These are phyloP conservation scores for Metschnikowia continentalis DNA, from an alignment of 805 yeast genomes.

Conservation along the genomic window DNA sequence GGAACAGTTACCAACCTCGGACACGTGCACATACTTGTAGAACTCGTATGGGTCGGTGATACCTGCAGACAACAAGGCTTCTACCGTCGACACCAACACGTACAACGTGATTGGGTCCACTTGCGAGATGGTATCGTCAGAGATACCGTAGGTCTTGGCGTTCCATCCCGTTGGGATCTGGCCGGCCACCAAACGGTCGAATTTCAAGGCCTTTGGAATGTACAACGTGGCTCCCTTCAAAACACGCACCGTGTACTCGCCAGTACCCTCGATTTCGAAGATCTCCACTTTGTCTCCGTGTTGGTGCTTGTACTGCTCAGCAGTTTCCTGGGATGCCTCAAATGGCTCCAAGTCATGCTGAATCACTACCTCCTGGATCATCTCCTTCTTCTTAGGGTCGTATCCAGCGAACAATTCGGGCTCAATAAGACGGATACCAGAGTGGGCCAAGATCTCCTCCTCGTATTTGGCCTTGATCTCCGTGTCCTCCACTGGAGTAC, in stretches of 20 bases:
- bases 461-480: slow-evolving; percentile 93
- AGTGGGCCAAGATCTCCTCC: slow-evolving; percentile 78
- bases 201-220: slow-evolving; percentile 83
- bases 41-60: slow-evolving; percentile 97
- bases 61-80: slow-evolving; percentile 92
- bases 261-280: slow-evolving; percentile 82
- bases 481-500: slow-evolving; percentile 88
- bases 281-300: slow-evolving; percentile 93
- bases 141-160: slow-evolving; percentile 89
- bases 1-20: slow-evolving; percentile 98
- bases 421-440: slow-evolving; percentile 96
- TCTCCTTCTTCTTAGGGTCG: slow-evolving; percentile 88
- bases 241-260: slow-evolving; percentile 86
- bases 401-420: slow-evolving; percentile 93
- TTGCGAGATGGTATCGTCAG: slow-evolving; percentile 88
- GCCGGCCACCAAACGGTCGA: slow-evolving; percentile 78
- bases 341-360: slow-evolving; percentile 96
- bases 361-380: slow-evolving; percentile 92
- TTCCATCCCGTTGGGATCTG: slow-evolving; percentile 99
- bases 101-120: slow-evolving; percentile 95
- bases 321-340: slow-evolving; percentile 92
- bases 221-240: slow-evolving; percentile 88
- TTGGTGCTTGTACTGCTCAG: slow-evolving; percentile 87
- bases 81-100: slow-evolving; percentile 90
- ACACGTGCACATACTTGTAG: slow-evolving; percentile 95